A percentile compares a stretch with the other conserved stretches of the same genome.
Conservation (phyloP, 345 rosid genomes). For the Laguncularia racemosa region DNA sequence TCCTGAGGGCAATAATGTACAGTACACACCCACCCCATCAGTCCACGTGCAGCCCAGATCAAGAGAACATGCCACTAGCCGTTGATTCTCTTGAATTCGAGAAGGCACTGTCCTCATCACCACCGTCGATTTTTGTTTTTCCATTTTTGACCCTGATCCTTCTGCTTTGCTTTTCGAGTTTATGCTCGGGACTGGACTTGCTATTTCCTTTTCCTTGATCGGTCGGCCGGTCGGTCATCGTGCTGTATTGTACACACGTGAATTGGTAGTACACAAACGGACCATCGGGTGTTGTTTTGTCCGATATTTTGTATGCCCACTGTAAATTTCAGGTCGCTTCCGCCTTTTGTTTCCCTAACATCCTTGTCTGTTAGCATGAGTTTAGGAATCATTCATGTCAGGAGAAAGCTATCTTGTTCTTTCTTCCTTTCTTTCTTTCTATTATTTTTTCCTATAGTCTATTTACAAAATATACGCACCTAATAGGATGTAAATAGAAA, state of each 20-base stretch:
- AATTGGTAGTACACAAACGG: conserved; percentile 25
- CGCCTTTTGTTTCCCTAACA: background rate
- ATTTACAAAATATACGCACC: no score
- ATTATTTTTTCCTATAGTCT: no score
- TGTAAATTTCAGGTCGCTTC: conserved; percentile 26
- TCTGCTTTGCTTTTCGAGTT: conserved; percentile 15
- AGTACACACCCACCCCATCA: conserved; percentile 72
- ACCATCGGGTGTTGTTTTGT: no score
- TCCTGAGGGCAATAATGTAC: conserved; percentile 87
- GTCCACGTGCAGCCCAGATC: conserved; percentile 90
- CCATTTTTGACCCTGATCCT: conserved; percentile 29
- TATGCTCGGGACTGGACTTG: conserved; percentile 4
- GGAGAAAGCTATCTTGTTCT: no score
- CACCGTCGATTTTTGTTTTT: conserved; percentile 11
- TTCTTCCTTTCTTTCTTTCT: no score
- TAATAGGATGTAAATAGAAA: no score
- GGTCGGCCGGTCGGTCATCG: no score
- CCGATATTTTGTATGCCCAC: conserved; percentile 12
- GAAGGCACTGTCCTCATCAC: conserved; percentile 33
- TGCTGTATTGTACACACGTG: conserved; percentile 33
- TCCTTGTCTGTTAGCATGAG: no score
- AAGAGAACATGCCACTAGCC: conserved; percentile 99
- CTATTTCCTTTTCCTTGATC: no score
- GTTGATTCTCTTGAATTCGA: conserved; percentile 92
- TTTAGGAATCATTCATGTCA: no score